A percentile compares a stretch with the other conserved stretches of the same genome.
Evolutionary conservation across 768 basidiomycete genomes (phyloP).

Genomic region (Dentipellis fragilis): DNA sequence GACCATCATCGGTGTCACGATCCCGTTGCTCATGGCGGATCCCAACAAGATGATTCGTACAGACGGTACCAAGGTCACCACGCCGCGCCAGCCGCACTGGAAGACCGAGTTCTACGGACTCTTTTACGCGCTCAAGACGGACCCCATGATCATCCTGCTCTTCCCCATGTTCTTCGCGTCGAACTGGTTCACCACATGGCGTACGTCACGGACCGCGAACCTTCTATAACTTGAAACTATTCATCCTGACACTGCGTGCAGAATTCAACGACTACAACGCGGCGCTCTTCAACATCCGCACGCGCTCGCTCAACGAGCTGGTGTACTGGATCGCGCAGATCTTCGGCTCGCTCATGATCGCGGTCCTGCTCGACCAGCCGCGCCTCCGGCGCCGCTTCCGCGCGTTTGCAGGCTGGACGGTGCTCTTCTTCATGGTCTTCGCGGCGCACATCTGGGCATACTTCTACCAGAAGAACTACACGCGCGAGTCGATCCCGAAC

Average conservation of each 20-base stretch:
- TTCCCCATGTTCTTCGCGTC: conserved; percentile 83
- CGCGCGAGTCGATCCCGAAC: conserved; percentile 36
- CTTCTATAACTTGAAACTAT: too few relatives aligned
- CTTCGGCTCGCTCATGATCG: conserved; percentile 61
- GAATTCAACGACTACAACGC: conserved; percentile 75
- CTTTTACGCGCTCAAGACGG: conserved; percentile 54
- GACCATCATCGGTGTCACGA: conserved; percentile 53
- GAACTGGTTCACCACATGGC: conserved; percentile 84
- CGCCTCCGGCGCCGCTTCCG: conserved; percentile 51
- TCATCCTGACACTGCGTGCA: conserved; percentile 18
- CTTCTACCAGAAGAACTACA: conserved; percentile 66
- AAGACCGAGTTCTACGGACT: conserved; percentile 63
- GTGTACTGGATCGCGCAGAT: conserved; percentile 78
- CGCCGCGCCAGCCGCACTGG: conserved; percentile 65
- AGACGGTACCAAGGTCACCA: conserved; percentile 58
- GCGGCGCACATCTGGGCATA: conserved; percentile 68
- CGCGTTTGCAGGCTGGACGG: conserved; percentile 59
- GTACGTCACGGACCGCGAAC: conserved; percentile 29
- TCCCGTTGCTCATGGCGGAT: conserved; percentile 60
- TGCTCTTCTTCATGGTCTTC: conserved; percentile 57
- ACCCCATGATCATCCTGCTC: conserved; percentile 62
- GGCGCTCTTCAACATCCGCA: conserved; percentile 69
- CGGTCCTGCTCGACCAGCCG: conserved; percentile 52
- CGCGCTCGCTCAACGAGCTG: conserved; percentile 68
- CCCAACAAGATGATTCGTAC: conserved; percentile 54